Evolutionary conservation across 768 basidiomycete genomes (phyloP).

Genomic region (Trametes cingulata): DNA sequence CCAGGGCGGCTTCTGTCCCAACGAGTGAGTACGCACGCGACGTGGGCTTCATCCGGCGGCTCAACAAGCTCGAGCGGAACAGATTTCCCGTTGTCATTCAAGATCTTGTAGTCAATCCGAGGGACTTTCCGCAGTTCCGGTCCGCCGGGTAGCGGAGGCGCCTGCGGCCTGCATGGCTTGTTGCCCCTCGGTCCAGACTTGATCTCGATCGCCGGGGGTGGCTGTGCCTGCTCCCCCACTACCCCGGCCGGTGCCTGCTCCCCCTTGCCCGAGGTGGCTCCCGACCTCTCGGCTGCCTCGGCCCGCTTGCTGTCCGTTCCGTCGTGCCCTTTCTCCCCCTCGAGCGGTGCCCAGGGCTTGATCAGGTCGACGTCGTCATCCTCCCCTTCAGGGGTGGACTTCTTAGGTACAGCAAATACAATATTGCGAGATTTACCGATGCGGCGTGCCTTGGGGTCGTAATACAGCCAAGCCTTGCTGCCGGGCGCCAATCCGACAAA

Average conservation of each 20-base stretch:
- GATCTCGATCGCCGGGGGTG: no score
- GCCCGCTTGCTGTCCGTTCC: constrained; percentile 1
- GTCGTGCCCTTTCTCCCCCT: constrained; percentile 11
- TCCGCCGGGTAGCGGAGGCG: no score
- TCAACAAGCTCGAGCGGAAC: background rate
- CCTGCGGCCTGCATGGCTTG: no score
- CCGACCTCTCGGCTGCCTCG: no score
- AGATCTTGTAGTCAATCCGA: constrained; percentile 7
- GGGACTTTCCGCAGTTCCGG: background rate
- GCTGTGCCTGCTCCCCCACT: background rate
- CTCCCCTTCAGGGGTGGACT: background rate
- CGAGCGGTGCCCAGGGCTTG: constrained; percentile 2
- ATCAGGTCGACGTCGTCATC: background rate
- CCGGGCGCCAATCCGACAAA: constrained; percentile 26
- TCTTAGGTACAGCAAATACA: background rate
- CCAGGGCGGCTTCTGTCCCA: background rate
- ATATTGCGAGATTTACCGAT: constrained; percentile 9
- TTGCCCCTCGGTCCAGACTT: no score
- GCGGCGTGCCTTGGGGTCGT: constrained; percentile 5
- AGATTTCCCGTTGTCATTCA: background rate
- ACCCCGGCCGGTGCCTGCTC: no score
- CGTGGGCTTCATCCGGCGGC: background rate
- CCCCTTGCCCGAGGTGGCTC: no score
- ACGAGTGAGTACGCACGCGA: background rate
- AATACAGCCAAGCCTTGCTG: constrained; percentile 26